phyloP scores from a whole-genome alignment of 2,329 filamentous ascomycete species.

The Pseudogymnoascus sp. region DNA sequence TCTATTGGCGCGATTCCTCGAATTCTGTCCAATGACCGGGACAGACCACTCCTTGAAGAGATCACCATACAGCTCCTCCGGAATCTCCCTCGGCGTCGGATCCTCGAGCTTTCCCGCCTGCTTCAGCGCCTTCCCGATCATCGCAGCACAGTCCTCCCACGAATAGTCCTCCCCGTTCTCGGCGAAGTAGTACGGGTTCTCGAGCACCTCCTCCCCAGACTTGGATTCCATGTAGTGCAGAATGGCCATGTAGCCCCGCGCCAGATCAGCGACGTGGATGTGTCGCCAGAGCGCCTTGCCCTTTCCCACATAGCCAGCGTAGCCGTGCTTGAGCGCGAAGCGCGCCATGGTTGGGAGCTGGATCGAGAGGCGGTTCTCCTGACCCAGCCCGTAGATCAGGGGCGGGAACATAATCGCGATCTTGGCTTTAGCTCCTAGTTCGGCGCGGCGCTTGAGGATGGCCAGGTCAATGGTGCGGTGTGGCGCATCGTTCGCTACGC shows the following conservation, averaged over 20 bases:
- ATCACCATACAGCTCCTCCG: slow-evolving; percentile 32
- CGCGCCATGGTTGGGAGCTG: slow-evolving; percentile 39
- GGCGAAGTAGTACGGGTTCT: slow-evolving; percentile 43
- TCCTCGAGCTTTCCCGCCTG: slow-evolving; percentile 31
- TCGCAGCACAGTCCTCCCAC: slow-evolving; percentile 33
- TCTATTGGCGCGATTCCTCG: slow-evolving; percentile 35
- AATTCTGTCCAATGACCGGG: slow-evolving; percentile 34
- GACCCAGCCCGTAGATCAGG: slow-evolving; percentile 38
- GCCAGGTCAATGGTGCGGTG: slow-evolving; percentile 39
- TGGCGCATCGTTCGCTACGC: slow-evolving; percentile 33
- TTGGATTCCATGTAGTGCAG: slow-evolving; percentile 37
- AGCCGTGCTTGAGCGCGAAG: slow-evolving; percentile 29
- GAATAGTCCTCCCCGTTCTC: slow-evolving; percentile 37
- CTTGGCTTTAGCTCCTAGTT: slow-evolving; percentile 33
- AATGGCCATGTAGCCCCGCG: slow-evolving; percentile 35
- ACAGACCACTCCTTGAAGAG: slow-evolving; percentile 32
- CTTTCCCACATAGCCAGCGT: slow-evolving; percentile 35
- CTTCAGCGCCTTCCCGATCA: slow-evolving; percentile 32
- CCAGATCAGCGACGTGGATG: slow-evolving; percentile 40
- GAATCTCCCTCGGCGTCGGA: slow-evolving; percentile 30
- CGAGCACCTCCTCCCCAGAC: slow-evolving; percentile 24
- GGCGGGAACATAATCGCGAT: slow-evolving; percentile 41
- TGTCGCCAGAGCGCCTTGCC: slow-evolving; percentile 34
- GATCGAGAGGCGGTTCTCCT: slow-evolving; percentile 35
- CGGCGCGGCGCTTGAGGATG: slow-evolving; percentile 31